Evolutionary conservation across 345 rosid species (phyloP).

Genomic region (Passiflora organensis): DNA sequence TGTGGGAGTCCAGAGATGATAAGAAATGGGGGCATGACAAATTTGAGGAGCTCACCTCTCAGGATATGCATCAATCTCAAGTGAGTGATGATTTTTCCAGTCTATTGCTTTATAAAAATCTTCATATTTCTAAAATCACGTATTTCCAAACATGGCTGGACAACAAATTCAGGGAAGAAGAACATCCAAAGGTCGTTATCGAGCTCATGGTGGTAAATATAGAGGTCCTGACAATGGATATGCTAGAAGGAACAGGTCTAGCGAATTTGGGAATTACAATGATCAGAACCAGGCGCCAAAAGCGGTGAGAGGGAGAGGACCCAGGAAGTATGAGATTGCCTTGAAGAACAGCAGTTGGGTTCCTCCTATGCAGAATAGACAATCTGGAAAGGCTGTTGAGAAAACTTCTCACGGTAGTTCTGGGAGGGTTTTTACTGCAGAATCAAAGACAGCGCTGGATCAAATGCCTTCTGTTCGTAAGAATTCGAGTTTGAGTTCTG

Average conservation of each 20-base stretch:
- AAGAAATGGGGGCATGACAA: constrained; percentile 98
- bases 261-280: constrained; percentile 36
- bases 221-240: constrained; percentile 48
- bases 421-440: constrained; percentile 31
- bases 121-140: constrained; percentile 2
- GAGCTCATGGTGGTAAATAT: constrained; percentile 53
- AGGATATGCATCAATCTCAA: constrained; percentile 59
- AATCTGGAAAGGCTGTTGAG: constrained; percentile 46
- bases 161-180: constrained; percentile 56
- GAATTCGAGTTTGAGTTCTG: constrained; percentile 76
- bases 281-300: constrained; percentile 52
- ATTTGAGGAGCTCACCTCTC: constrained; percentile 72
- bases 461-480: constrained; percentile 36
- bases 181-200: constrained; percentile 51
- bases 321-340: constrained; percentile 56
- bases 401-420: constrained; percentile 36
- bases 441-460: constrained; percentile 43
- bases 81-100: constrained; percentile 19
- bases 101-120: constrained; percentile 10
- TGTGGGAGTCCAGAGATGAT: constrained; percentile 91
- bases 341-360: constrained; percentile 43
- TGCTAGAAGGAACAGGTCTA: constrained; percentile 48
- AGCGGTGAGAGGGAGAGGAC: constrained; percentile 73
- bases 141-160: constrained; percentile 7
- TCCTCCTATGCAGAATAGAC: constrained; percentile 46